Conservation (phyloP, 1,284 basidiomycete species). For the Ustilago vetiveriae region DNA sequence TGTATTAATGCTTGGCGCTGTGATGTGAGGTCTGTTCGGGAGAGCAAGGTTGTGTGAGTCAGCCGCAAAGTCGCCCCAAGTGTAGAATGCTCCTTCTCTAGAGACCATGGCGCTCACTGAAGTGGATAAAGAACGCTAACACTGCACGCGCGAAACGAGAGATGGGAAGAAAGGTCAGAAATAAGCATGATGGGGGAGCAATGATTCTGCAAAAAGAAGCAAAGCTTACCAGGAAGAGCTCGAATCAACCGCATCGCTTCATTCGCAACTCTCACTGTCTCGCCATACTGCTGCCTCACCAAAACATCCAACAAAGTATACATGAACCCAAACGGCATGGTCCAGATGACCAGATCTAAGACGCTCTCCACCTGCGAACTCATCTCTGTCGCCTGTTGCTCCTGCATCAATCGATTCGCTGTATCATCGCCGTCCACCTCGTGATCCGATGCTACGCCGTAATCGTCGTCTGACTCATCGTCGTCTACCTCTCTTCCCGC, state of each 20-base stretch:
- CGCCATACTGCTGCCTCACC: slow-evolving; percentile 64
- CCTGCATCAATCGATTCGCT: slow-evolving; percentile 42
- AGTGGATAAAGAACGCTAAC: slow-evolving; percentile 51
- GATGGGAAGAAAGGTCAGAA: slow-evolving; percentile 54
- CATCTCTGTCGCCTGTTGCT: slow-evolving; percentile 46
- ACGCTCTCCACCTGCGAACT: slow-evolving; percentile 37
- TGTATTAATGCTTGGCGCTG: slow-evolving; percentile 44
- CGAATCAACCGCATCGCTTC: slow-evolving; percentile 39
- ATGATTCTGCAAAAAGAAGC: too few species aligned
- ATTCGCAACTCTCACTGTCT: slow-evolving; percentile 41
- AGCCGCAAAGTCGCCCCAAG: not conserved
- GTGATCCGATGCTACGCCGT: slow-evolving; percentile 33
- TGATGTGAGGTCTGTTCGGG: slow-evolving; percentile 36
- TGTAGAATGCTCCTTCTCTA: not conserved
- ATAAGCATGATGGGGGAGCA: too few species aligned
- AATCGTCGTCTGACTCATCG: slow-evolving; percentile 34
- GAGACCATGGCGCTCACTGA: slow-evolving; percentile 33
- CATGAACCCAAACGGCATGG: slow-evolving; percentile 62
- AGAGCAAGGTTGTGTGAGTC: not conserved
- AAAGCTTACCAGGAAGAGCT: slow-evolving; percentile 52
- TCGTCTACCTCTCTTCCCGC: not conserved
- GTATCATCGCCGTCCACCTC: slow-evolving; percentile 40
- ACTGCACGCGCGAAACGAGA: slow-evolving; percentile 13
- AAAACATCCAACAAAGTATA: slow-evolving; percentile 62
- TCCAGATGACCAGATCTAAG: slow-evolving; percentile 62